Conservation (phyloP, 148 eudicot species). For the Rheum nobile region DNA sequence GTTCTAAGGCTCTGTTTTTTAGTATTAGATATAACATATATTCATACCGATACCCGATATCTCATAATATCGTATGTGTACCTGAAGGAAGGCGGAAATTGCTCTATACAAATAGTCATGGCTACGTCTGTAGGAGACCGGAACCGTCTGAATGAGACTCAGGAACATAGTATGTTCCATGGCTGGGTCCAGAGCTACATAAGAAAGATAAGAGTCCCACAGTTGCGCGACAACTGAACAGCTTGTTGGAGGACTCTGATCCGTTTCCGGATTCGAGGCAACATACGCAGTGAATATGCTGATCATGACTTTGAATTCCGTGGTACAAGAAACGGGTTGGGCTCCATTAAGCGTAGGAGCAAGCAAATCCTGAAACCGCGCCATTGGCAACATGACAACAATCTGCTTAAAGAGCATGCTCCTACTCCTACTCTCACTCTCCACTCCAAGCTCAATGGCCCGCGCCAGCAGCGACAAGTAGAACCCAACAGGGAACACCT, state of each 20-base stretch:
- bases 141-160: constrained; percentile 59
- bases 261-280: constrained; percentile 25
- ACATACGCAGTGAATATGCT: constrained; percentile 43
- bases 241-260: constrained; percentile 23
- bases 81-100: constrained; percentile 47
- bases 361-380: constrained; percentile 66
- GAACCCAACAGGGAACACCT: constrained; percentile 63
- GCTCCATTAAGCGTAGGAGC: constrained; percentile 15
- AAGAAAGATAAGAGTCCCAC: constrained; percentile 67
- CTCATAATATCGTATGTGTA: background rate
- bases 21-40: too few relatives aligned
- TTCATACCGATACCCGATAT: too few relatives aligned
- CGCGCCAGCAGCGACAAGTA: constrained; percentile 57
- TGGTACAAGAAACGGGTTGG: constrained; percentile 20
- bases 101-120: constrained; percentile 82
- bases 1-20: too few relatives aligned
- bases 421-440: constrained; percentile 15
- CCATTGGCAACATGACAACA: constrained; percentile 42
- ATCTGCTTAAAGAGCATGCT: constrained; percentile 46
- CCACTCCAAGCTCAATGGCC: constrained; percentile 39
- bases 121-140: constrained; percentile 43
- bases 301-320: constrained; percentile 47
- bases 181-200: constrained; percentile 34
- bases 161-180: constrained; percentile 37
- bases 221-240: constrained; percentile 51